Base-by-base conservation (phyloP, 2,329 filamentous ascomycete genomes). In the Trichoderma atrobrunneum region DNA sequence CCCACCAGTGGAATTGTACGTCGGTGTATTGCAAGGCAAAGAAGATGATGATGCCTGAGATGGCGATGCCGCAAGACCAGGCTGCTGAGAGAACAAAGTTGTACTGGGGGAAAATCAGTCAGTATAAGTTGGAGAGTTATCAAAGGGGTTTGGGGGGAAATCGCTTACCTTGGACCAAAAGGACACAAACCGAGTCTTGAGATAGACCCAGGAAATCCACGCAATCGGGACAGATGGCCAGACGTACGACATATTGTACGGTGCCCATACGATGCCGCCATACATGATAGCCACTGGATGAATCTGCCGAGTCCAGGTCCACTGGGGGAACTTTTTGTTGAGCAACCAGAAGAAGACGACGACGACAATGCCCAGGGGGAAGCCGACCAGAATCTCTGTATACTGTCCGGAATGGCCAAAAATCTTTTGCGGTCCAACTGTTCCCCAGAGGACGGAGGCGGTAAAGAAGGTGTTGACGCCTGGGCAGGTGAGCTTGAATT, bases 391-490 rank as follows among this genome's bases (percentile, higher is more conserved):
- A 0, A 85, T 82, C 63, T 82, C 79, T 3, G 81, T 84, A 78
- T 88, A 88, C 70, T 84, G 82, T 8, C 85, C 85, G 11, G 82
- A 78, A 24, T 79, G 78, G 3, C 86, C 86, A 73, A 86, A 89
- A 34, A 88, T 82, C 77, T 84, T 85, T 72, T 80, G 79, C 0
- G 86, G 85, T 0, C 87, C 86, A 48, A 88, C 84, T 1, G 85
- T 86, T 28, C 86, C 87, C 86, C 87, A 88, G 5, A 88, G 80
- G 0, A 88, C 83, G 0, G 86, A 85, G 1, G 87, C 86, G 0
- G 86, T 88, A 78, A 88, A 89, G 78, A 88, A 88, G 5, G 85
- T 87, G 77, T 86, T 87, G 75, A 86, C 83, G 16, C 83, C 83
- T 14, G 85, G 86, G 76, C 87, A 88, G 4, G 83, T 85, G 75